Evolutionary conservation across 495 filamentous ascomycete species (phyloP), one percentile per base, ranked within the genome.

Genomic region (Melanomma pulvis-pyrius): DNA sequence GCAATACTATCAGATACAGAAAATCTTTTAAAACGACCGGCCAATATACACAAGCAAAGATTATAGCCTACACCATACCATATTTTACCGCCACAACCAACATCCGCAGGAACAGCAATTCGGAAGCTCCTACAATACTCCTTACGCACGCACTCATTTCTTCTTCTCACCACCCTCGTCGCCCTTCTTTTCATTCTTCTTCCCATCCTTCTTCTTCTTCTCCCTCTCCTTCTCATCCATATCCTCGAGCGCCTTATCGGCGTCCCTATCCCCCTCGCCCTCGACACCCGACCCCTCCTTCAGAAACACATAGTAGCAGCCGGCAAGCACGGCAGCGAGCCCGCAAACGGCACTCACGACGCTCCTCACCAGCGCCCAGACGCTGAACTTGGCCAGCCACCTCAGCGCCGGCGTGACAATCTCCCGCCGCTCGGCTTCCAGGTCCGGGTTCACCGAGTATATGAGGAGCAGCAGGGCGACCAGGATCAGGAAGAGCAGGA

Each of bases 381-480:
- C 8, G 2, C 21, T 17, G 25, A 57, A 9, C 1, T 25, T 19
- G 1, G 67, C 67, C 3, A 67, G 22, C 61, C 55, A 72, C 34
- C 49, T 46, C 32, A 76, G 49, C n/a, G 62, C 57, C n/a, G 72
- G 72, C 17, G 70, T 76, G 0, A 76, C 71, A 7, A 76, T 26
- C 19, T 59, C 44, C 32, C 65, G 36, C 25, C 68, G 65, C 32
- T 74, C 72, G 17, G 17, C 28, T 26, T 57, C 63, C 48, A 76
- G 60, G 41, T 74, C 73, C 28, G 74, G 74, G 50, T 73, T 71
- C 4, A 76, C 36, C 5, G 54, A 65, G 51, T 72, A 71, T 17
- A 76, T 44, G 9, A 76, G 28, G 12, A 41, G 67, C 7, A 76
- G 9, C 0, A 76, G 67, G 1, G 49, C 52, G 17, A 67, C 3